phyloP scores from a whole-genome alignment of 768 basidiomycete species.

The Naganishia onofrii region DNA sequence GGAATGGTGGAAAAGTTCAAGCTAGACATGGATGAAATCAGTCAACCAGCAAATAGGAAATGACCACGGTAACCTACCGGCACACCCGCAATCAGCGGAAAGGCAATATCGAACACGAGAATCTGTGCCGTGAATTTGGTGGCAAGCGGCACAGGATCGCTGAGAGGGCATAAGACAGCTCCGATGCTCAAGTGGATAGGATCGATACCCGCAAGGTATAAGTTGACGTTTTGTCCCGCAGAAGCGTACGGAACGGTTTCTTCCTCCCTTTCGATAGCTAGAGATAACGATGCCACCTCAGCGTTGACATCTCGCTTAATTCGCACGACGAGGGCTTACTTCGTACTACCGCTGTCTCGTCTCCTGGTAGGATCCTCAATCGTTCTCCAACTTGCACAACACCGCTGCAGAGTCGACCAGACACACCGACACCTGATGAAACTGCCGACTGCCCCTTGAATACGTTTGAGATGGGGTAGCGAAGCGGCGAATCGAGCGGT shows the following conservation, averaged over 20 bases:
- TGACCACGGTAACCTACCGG: slow-evolving; percentile 59
- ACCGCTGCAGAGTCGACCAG: slow-evolving; percentile 80
- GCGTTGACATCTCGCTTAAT: not conserved
- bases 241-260: slow-evolving; percentile 77
- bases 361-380: slow-evolving; percentile 81
- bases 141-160: slow-evolving; percentile 70
- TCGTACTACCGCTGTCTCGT: slow-evolving; percentile 77
- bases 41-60: not conserved
- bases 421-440: slow-evolving; percentile 64
- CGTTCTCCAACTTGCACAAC: slow-evolving; percentile 88
- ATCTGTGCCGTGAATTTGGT: slow-evolving; percentile 78
- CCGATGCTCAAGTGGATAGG: slow-evolving; percentile 82
- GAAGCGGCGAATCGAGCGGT: slow-evolving; percentile 70
- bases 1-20: slow-evolving; percentile 94
- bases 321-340: slow-evolving; percentile 45
- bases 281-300: not conserved
- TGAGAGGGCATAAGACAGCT: slow-evolving; percentile 76
- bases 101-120: slow-evolving; percentile 86
- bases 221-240: slow-evolving; percentile 82
- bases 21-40: slow-evolving; percentile 53
- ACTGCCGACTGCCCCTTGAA: slow-evolving; percentile 83
- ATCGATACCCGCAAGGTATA: slow-evolving; percentile 80
- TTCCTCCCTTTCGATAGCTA: slow-evolving; percentile 84
- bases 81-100: slow-evolving; percentile 82
- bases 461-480: slow-evolving; percentile 90